Evolutionary conservation across 108 stramenopile genomes (phyloP).

Genomic region (Pseudonitzschia delicatissima): DNA sequence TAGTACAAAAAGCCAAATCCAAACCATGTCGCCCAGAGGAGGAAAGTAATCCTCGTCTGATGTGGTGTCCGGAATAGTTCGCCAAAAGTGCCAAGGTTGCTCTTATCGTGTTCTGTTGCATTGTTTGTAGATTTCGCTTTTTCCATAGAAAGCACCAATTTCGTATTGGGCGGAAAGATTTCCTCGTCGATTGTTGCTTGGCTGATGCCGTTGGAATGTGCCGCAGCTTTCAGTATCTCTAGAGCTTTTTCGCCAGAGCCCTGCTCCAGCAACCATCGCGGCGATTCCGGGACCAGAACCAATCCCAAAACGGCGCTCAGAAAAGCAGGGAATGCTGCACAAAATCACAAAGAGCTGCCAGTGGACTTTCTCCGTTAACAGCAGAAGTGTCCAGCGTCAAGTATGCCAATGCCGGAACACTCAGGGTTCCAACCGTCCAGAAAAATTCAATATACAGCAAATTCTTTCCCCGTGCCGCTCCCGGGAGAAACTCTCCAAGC

Average conservation of each 20-base stretch:
- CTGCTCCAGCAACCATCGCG: conserved; percentile 45
- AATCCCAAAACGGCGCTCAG: conserved; percentile 32
- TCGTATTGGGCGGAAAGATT: conserved; percentile 23
- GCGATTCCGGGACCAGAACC: conserved; percentile 68
- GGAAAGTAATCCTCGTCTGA: conserved; percentile 14
- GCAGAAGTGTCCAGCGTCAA: conserved; percentile 24
- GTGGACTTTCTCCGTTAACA: conserved; percentile 5
- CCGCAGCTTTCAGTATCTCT: conserved; percentile 27
- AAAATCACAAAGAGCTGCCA: conserved; percentile 54
- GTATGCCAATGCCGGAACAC: conserved; percentile 52
- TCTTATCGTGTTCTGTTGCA: background rate
- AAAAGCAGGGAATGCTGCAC: conserved; percentile 52
- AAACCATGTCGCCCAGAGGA: conserved; percentile 33
- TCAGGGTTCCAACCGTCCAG: conserved; percentile 56
- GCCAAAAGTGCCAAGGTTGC: background rate
- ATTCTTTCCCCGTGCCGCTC: conserved; percentile 34
- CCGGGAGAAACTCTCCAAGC: conserved; percentile 73
- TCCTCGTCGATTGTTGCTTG: conserved; percentile 3
- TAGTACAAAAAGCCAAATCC: conserved; percentile 40
- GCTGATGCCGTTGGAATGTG: conserved; percentile 27
- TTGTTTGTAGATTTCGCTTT: background rate
- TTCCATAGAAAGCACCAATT: conserved; percentile 17
- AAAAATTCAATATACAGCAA: conserved; percentile 48
- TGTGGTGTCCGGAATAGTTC: conserved; percentile 21
- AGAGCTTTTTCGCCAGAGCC: conserved; percentile 41